Percentiles rank a stretch among this genome's conserved stretches.
Conservation (phyloP, 768 basidiomycete genomes). For the Paxillus involutus region DNA sequence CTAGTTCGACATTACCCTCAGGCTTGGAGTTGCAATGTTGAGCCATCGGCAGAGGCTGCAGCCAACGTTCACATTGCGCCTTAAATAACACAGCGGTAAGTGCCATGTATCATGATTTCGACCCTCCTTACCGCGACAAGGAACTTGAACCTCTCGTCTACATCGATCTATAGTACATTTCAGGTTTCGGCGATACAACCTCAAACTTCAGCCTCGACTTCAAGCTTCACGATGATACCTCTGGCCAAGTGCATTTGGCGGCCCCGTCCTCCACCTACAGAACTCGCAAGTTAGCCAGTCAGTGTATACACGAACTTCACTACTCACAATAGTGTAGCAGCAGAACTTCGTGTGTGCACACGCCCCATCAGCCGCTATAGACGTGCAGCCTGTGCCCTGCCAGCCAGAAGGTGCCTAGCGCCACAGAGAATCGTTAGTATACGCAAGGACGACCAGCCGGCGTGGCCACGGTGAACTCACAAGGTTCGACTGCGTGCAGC, state of each 20-base stretch:
- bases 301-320: background rate
- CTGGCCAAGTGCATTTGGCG: background rate
- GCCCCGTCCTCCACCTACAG: background rate
- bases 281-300: background rate
- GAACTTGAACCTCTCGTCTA: too few relatives aligned
- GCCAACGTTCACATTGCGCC: too few relatives aligned
- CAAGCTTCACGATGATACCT: too few relatives aligned
- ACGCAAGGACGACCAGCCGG: background rate
- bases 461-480: background rate
- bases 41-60: too few relatives aligned
- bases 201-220: too few relatives aligned
- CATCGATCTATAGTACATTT: too few relatives aligned
- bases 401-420: conserved; percentile 1
- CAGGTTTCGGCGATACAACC: too few relatives aligned
- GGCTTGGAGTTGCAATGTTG: too few relatives aligned
- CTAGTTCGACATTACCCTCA: too few relatives aligned
- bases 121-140: too few relatives aligned
- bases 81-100: too few relatives aligned
- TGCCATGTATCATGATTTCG: too few relatives aligned
- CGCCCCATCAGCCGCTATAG: background rate
- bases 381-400: background rate
- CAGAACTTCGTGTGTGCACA: conserved; percentile 5
- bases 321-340: conserved; percentile 4
- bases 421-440: background rate
- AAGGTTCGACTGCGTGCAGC: background rate